Percentiles rank a stretch among this genome's conserved stretches.
These are phyloP conservation scores for Apostasia ramifera DNA, from an alignment of 106 monocot species.

Conservation along the genomic window DNA sequence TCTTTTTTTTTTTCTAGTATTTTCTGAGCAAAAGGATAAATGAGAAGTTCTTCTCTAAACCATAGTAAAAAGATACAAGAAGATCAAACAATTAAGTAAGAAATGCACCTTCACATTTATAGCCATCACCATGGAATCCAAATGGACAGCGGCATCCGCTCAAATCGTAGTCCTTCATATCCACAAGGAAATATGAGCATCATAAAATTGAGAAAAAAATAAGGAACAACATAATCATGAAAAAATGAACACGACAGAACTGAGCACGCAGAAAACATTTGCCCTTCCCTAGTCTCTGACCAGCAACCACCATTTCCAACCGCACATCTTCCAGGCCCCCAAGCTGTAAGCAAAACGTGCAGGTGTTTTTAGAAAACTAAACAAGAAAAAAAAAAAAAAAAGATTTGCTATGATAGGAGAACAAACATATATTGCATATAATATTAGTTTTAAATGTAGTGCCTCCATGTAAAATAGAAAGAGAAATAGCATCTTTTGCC, in stretches of 20 bases:
- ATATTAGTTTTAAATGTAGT: neutral
- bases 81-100: neutral
- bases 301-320: conserved; percentile 76
- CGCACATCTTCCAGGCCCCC: conserved; percentile 84
- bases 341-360: conserved; percentile 32
- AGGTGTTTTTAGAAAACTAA: no score
- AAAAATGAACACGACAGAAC: conserved; percentile 30
- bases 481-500: no score
- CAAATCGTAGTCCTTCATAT: conserved; percentile 36
- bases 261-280: conserved; percentile 67
- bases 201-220: neutral
- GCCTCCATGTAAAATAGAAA: no score
- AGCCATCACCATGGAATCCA: conserved; percentile 75
- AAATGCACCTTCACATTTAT: conserved; percentile 62
- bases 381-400: neutral
- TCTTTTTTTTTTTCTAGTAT: neutral
- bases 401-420: neutral
- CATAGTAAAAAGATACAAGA: neutral
- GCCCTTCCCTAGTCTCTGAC: conserved; percentile 47
- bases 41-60: neutral
- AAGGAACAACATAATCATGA: neutral
- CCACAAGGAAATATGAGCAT: conserved; percentile 5
- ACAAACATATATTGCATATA: neutral
- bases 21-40: neutral
- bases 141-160: conserved; percentile 71